Percentiles rank a stretch among this genome's conserved stretches.
Evolutionary conservation across 2,329 filamentous ascomycete species (phyloP).

Genomic region (Colletotrichum euphorbiae): DNA sequence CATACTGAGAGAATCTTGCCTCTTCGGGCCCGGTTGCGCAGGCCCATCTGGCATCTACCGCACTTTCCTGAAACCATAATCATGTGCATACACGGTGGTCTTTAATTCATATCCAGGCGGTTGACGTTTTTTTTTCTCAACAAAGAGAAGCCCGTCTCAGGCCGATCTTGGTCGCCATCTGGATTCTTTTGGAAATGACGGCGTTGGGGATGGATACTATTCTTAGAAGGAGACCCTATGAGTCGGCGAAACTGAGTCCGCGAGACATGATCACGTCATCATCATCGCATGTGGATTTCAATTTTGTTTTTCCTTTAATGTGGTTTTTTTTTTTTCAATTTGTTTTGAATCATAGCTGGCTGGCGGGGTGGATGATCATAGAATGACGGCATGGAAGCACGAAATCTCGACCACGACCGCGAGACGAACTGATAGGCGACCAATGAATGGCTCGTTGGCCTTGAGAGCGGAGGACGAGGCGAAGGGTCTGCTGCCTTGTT

Average conservation of each 20-base stretch:
- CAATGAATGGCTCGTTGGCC: slow-evolving; percentile 16
- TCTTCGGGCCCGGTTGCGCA: slow-evolving; percentile 22
- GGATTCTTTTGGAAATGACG: slow-evolving; percentile 37
- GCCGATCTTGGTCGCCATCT: slow-evolving; percentile 28
- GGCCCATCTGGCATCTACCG: slow-evolving; percentile 21
- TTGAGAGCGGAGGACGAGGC: slow-evolving; percentile 10
- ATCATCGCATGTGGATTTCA: slow-evolving; percentile 38
- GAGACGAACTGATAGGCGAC: slow-evolving; percentile 28
- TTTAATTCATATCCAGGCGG: slow-evolving; percentile 35
- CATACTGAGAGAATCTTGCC: slow-evolving; percentile 7
- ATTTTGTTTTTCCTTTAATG: slow-evolving; percentile 29
- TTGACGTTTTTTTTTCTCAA: slow-evolving; percentile 20
- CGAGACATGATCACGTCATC: slow-evolving; percentile 27
- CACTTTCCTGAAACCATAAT: slow-evolving; percentile 36
- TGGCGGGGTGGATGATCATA: slow-evolving; percentile 35
- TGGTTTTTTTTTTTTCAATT: slow-evolving; percentile 37
- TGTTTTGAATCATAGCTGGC: slow-evolving; percentile 37
- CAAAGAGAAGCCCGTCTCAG: slow-evolving; percentile 1
- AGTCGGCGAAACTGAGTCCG: slow-evolving; percentile 29
- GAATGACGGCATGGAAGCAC: slow-evolving; percentile 33
- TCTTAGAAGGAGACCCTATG: slow-evolving; percentile 38
- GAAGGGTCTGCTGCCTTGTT: neutral
- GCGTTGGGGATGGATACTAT: slow-evolving; percentile 37
- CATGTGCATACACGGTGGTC: slow-evolving; percentile 29
- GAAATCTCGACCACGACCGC: slow-evolving; percentile 27